phyloP scores from a whole-genome alignment of 768 basidiomycete genomes.

The Macrocybe gigantea region DNA sequence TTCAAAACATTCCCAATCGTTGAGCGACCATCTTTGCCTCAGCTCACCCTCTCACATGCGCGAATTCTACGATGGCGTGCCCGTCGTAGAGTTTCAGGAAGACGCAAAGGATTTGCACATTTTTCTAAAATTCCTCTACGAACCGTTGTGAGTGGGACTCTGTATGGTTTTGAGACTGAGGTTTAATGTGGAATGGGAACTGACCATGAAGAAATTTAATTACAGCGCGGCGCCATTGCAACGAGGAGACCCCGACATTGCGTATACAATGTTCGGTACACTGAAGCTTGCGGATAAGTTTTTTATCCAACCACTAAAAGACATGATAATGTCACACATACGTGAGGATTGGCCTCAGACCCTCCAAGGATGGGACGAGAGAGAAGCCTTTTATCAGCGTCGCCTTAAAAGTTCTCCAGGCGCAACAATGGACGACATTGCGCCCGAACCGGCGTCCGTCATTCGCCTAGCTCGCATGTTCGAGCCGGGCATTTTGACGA shows the following conservation, averaged over 20 bases:
- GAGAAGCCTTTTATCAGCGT: slow-evolving; percentile 16
- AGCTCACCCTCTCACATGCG: slow-evolving; percentile 9
- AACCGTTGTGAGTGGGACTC: slow-evolving; percentile 16
- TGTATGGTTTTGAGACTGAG: too few species aligned
- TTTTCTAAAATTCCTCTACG: slow-evolving; percentile 20
- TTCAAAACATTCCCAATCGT: slow-evolving; percentile 19
- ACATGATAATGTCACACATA: slow-evolving; percentile 17
- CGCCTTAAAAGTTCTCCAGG: slow-evolving; percentile 14
- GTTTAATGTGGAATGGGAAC: too few species aligned
- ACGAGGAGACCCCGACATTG: slow-evolving; percentile 19
- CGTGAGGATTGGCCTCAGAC: slow-evolving; percentile 18
- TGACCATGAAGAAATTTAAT: too few species aligned
- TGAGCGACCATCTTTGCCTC: slow-evolving; percentile 18
- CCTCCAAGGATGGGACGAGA: slow-evolving; percentile 19
- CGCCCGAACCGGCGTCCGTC: slow-evolving; percentile 17
- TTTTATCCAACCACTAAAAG: slow-evolving; percentile 17
- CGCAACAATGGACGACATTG: slow-evolving; percentile 19
- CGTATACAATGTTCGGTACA: slow-evolving; percentile 18
- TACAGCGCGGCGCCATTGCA: slow-evolving; percentile 19
- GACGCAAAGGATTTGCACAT: slow-evolving; percentile 17
- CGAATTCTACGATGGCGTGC: slow-evolving; percentile 17
- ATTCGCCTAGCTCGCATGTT: slow-evolving; percentile 18
- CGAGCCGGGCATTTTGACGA: slow-evolving; percentile 12
- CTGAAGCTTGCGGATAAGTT: slow-evolving; percentile 19
- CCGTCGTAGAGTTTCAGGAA: slow-evolving; percentile 19